phyloP scores from a whole-genome alignment of 1,284 basidiomycete species.

The Mycosarcoma maydis region DNA sequence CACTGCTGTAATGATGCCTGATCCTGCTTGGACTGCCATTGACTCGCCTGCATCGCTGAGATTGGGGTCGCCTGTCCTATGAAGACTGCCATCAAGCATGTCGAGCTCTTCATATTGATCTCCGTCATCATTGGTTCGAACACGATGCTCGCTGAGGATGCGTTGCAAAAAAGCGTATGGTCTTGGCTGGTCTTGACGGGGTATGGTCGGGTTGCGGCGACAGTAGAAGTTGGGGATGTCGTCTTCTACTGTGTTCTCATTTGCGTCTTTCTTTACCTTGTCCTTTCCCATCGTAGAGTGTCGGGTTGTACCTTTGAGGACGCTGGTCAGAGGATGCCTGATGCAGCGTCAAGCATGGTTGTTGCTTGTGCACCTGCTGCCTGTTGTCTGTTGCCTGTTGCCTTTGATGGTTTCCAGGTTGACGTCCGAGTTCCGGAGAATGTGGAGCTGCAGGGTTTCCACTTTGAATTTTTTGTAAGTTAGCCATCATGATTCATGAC shows the following conservation, averaged over 20 bases:
- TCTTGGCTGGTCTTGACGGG: conserved; percentile 30
- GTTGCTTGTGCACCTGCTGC: too few species aligned
- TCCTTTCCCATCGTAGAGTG: conserved; percentile 25
- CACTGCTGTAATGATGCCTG: conserved; percentile 25
- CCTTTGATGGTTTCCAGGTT: neutral
- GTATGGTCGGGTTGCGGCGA: conserved; percentile 40
- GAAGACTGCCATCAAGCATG: neutral
- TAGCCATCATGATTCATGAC: conserved; percentile 7
- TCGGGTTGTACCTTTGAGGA: neutral
- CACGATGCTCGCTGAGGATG: conserved; percentile 41
- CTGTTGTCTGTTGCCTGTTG: too few species aligned
- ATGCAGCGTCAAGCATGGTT: neutral
- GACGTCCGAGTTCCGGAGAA: conserved; percentile 20
- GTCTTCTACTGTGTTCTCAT: conserved; percentile 2
- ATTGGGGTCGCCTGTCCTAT: neutral
- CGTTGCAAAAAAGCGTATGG: conserved; percentile 45
- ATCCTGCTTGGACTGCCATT: conserved; percentile 16
- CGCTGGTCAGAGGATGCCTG: neutral
- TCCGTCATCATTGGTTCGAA: conserved; percentile 9
- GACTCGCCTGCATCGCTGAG: conserved; percentile 11
- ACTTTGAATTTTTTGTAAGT: too few species aligned
- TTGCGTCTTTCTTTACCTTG: conserved; percentile 11
- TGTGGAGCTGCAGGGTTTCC: conserved; percentile 36
- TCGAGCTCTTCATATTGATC: conserved; percentile 9
- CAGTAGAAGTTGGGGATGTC: conserved; percentile 47